Percentiles rank a stretch among this genome's conserved stretches.
These are phyloP conservation scores for Pseudogymnoascus sp. DNA, from an alignment of 2,329 filamentous ascomycete species.

Conservation along the genomic window DNA sequence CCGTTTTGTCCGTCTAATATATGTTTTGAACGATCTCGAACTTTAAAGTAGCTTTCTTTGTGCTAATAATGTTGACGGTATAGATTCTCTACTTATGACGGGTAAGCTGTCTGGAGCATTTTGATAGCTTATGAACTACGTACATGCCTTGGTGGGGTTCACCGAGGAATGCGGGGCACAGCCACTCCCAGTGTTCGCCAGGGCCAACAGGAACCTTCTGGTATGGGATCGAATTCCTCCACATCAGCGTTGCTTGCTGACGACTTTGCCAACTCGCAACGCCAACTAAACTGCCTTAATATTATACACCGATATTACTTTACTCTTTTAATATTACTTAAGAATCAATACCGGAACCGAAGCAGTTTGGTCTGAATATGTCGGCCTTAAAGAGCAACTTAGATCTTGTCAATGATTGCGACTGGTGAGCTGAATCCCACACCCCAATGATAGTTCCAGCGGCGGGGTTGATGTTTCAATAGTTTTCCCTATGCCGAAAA, in stretches of 20 bases:
- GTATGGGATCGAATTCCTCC: neutral
- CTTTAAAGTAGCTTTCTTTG: neutral
- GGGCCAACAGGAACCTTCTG: slow-evolving; percentile 4
- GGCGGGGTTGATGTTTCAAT: slow-evolving; percentile 9
- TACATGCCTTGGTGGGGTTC: neutral
- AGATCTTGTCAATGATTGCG: slow-evolving; percentile 45
- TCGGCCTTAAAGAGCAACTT: slow-evolving; percentile 30
- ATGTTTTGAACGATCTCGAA: neutral
- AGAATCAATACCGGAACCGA: neutral
- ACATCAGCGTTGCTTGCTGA: neutral
- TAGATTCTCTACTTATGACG: neutral
- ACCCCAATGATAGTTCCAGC: neutral
- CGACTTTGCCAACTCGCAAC: neutral
- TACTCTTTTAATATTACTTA: neutral
- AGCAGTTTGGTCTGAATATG: neutral
- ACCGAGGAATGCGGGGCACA: neutral
- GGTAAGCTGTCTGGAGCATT: neutral
- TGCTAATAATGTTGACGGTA: neutral
- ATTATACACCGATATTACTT: neutral
- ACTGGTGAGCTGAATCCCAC: slow-evolving; percentile 37
- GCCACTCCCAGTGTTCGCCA: neutral
- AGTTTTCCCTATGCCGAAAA: slow-evolving; percentile 72
- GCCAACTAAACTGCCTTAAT: neutral
- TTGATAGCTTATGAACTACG: neutral
- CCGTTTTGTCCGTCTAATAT: neutral